These are phyloP conservation scores for Penicillium brasilianum DNA, from an alignment of 2,329 filamentous ascomycete genomes.

Conservation along the genomic window DNA sequence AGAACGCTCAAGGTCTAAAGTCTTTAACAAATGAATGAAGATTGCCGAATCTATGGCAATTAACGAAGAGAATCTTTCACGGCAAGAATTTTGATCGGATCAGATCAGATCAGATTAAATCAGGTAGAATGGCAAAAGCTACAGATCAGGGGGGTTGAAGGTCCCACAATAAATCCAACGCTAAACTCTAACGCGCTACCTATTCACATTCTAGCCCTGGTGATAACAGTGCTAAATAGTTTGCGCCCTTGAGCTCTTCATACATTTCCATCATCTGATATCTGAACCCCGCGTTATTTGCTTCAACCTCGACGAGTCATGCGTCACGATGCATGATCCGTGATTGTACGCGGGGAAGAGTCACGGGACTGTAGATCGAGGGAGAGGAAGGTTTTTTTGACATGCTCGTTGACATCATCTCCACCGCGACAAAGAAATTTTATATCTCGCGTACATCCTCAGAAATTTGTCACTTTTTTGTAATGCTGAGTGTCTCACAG, in stretches of 20 bases:
- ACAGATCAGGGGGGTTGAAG: neutral
- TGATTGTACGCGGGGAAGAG: conserved; percentile 3
- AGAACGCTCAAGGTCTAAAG: too few species aligned
- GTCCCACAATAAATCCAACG: conserved; percentile 1
- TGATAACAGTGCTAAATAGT: neutral
- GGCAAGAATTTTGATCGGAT: neutral
- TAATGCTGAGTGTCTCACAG: neutral
- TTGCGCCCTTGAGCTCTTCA: neutral
- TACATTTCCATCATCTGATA: neutral
- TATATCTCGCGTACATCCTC: neutral
- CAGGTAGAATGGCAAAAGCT: neutral
- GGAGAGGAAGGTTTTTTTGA: conserved; percentile 8
- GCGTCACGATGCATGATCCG: neutral
- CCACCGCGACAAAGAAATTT: neutral
- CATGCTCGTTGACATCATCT: conserved; percentile 22
- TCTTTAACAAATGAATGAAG: too few species aligned
- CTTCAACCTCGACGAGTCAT: neutral
- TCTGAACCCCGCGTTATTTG: neutral
- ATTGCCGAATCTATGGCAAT: neutral
- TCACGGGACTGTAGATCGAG: conserved; percentile 25
- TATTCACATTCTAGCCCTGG: neutral
- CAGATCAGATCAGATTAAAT: neutral
- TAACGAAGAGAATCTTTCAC: neutral
- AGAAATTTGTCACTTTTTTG: neutral
- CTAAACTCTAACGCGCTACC: neutral